These are phyloP conservation scores for Pseudogymnoascus sp. DNA, from an alignment of 2,329 filamentous ascomycete species.

Conservation along the genomic window DNA sequence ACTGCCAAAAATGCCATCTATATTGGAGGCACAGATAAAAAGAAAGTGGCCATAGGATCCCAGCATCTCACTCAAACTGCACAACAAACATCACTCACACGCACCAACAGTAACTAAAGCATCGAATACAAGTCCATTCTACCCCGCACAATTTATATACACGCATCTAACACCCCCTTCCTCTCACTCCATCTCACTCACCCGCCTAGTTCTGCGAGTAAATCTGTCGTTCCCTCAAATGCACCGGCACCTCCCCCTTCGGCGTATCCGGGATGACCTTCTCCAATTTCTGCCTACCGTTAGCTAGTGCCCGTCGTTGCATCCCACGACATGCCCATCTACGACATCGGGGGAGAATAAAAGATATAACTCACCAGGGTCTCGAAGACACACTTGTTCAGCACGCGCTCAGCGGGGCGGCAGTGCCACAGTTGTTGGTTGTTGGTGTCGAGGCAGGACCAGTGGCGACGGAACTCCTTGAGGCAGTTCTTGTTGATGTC, in stretches of 20 bases:
- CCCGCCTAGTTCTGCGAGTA: constrained; percentile 20
- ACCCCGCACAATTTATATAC: neutral
- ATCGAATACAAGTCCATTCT: constrained; percentile 1
- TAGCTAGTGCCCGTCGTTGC: neutral
- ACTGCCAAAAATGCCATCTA: neutral
- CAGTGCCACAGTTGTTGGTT: constrained; percentile 98
- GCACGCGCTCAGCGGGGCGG: constrained; percentile 72
- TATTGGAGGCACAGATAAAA: neutral
- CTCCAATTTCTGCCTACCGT: constrained; percentile 58
- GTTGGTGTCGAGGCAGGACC: constrained; percentile 91
- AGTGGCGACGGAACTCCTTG: constrained; percentile 83
- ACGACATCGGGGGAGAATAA: neutral
- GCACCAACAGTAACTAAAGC: neutral
- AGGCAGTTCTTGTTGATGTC: constrained; percentile 96
- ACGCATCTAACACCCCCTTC: neutral
- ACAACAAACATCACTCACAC: neutral
- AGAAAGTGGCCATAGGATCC: neutral
- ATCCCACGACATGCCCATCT: neutral
- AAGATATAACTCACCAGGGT: constrained; percentile 64
- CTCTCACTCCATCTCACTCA: neutral
- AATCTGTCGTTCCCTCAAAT: constrained; percentile 58
- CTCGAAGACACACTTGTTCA: constrained; percentile 93
- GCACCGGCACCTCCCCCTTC: constrained; percentile 60
- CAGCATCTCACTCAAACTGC: neutral
- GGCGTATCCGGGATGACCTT: constrained; percentile 72